phyloP scores from a whole-genome alignment of 495 filamentous ascomycete species.

The Chaetomidium leptoderma region DNA sequence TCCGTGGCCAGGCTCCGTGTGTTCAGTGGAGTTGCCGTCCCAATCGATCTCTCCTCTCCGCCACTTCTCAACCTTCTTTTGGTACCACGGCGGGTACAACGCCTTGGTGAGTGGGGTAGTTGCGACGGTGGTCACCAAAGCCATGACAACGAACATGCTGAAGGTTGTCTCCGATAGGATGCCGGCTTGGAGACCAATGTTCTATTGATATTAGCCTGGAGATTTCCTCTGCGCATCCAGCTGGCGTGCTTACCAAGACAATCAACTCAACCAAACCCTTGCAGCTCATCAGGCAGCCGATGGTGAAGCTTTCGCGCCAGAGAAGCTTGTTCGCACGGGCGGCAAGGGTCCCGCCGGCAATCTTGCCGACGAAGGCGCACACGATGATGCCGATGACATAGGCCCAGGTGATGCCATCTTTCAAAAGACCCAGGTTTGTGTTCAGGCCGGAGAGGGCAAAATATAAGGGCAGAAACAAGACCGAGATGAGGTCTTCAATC shows the following conservation, averaged over 20 bases:
- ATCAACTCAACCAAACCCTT: slow-evolving; percentile 96
- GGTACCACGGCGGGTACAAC: slow-evolving; percentile 86
- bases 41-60: slow-evolving; percentile 90
- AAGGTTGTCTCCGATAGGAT: slow-evolving; percentile 86
- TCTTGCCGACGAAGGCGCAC: slow-evolving; percentile 82
- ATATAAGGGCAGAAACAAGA: slow-evolving; percentile 90
- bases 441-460: slow-evolving; percentile 89
- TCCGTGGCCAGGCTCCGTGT: slow-evolving; percentile 38
- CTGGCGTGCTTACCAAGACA: slow-evolving; percentile 62
- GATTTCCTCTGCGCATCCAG: background rate
- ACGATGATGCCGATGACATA: slow-evolving; percentile 84
- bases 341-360: slow-evolving; percentile 78
- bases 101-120: slow-evolving; percentile 77
- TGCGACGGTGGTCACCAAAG: slow-evolving; percentile 83
- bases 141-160: slow-evolving; percentile 99
- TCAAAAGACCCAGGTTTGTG: slow-evolving; percentile 82
- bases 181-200: slow-evolving; percentile 88
- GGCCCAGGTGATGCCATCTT: slow-evolving; percentile 81
- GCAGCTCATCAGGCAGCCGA: slow-evolving; percentile 94
- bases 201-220: slow-evolving; percentile 52
- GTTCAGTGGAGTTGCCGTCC: slow-evolving; percentile 62
- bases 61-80: slow-evolving; percentile 86
- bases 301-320: slow-evolving; percentile 90
- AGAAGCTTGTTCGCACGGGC: slow-evolving; percentile 72
- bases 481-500: slow-evolving; percentile 84